Base-by-base conservation (phyloP, 148 eudicot genomes). In the Camellia lanceoleosa region DNA sequence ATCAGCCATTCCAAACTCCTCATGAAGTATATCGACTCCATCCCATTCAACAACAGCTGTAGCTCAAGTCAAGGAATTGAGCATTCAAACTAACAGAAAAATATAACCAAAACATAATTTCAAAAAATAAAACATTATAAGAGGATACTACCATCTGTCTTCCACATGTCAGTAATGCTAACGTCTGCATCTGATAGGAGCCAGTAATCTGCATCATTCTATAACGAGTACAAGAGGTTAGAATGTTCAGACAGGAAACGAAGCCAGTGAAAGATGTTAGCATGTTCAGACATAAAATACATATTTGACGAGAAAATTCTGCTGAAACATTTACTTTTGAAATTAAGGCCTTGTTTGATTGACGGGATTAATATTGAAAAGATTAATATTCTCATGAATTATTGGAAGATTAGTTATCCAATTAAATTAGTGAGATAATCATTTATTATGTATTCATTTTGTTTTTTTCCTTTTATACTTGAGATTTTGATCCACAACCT, bases 121-220 rank as follows among this genome's bases (percentile, higher is more conserved):
- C 55, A 1, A 42, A 56, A 75, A n/a, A 2, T 2, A 49, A 56
- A 41, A 41, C 1, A 77, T 12, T 30, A 42, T 49, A 63, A 20
- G 80, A 88, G 91, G 84, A 89, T 23, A 23, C 23, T 93, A 93
- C 94, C 73, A 79, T 94, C 97, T 75, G 91, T 82, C 80, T 90
- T 90, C 98, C 98, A 92, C 90, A 94, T 87, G 85, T 94, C 98
- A 54, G 98, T 90, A 71, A 92, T 86, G 85, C 95, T 91, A 69
- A 92, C 86, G 75, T 84, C 91, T 56, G 87, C 85, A 62, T 91
- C 94, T 13, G 97, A 89, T 55, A 91, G 83, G 75, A 94, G 86
- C 97, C 97, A 94, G 86, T 94, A 94, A 87, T 92, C 98, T 65
- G 89, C 88, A 80, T 91, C 90, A 84, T 90, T 86, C 98, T 92